Percentiles rank a stretch among this genome's conserved stretches.
Evolutionary conservation across 352 stramenopile genomes (phyloP).

Genomic region (Plasmopara muralis): DNA sequence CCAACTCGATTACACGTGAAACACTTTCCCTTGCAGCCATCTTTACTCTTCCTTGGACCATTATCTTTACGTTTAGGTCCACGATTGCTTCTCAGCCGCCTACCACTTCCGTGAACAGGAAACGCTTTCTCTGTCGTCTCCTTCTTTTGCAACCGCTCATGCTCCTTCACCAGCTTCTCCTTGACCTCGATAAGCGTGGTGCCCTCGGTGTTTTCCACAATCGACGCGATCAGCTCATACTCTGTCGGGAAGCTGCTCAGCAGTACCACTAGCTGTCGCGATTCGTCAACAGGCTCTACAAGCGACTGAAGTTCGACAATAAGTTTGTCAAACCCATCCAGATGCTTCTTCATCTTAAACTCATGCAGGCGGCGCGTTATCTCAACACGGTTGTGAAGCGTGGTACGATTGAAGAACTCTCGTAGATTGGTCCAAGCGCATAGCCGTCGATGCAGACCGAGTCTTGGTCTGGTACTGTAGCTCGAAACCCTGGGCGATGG

Average conservation of each 20-base stretch:
- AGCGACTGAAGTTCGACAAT: background rate
- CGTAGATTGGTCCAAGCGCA: background rate
- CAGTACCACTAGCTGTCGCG: background rate
- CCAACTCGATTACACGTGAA: background rate
- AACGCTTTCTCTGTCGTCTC: background rate
- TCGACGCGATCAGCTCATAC: background rate
- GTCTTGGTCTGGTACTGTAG: background rate
- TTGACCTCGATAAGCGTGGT: background rate
- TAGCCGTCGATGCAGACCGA: background rate
- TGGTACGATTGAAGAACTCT: background rate
- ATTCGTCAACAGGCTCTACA: background rate
- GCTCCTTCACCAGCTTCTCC: background rate
- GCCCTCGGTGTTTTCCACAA: background rate
- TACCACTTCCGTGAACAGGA: background rate
- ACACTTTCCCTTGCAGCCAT: background rate
- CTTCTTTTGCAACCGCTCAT: background rate
- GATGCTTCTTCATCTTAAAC: background rate
- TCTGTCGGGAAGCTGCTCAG: background rate
- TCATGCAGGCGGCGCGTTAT: background rate
- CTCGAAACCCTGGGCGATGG: background rate
- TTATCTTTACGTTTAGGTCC: slow-evolving; percentile 1
- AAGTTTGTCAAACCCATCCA: background rate
- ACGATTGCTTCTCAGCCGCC: background rate
- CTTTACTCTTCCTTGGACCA: background rate
- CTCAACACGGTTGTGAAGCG: background rate